phyloP scores from a whole-genome alignment of 805 yeast species.

The Brettanomyces bruxellensis region DNA sequence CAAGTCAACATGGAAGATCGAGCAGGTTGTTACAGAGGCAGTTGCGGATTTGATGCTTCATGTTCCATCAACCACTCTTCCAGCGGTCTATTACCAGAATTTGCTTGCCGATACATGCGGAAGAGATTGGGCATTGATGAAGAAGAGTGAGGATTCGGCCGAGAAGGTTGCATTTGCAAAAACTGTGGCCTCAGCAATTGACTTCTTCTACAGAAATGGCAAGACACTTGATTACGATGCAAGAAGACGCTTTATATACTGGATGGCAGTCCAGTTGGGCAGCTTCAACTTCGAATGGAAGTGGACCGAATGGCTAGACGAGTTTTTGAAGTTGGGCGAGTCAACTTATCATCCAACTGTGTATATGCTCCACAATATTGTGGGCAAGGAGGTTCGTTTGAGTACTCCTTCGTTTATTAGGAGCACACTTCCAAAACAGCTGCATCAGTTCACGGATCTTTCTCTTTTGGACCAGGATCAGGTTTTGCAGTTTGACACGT shows the following conservation, averaged over 20 bases:
- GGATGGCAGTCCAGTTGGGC: conserved; percentile 90
- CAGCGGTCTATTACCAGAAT: conserved; percentile 72
- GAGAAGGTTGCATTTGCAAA: conserved; percentile 66
- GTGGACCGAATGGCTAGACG: conserved; percentile 84
- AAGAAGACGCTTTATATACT: conserved; percentile 63
- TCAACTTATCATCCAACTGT: conserved; percentile 61
- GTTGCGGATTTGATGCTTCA: conserved; percentile 70
- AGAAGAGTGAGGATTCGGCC: conserved; percentile 10
- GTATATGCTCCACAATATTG: conserved; percentile 65
- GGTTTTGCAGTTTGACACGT: conserved; percentile 28
- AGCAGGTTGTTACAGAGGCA: conserved; percentile 80
- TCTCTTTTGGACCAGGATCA: conserved; percentile 29
- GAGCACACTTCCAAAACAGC: conserved; percentile 59
- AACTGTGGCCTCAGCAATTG: conserved; percentile 84
- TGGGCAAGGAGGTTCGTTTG: conserved; percentile 75
- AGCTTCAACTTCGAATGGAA: conserved; percentile 96
- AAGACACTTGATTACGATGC: conserved; percentile 68
- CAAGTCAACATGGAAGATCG: conserved; percentile 77
- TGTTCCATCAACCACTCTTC: conserved; percentile 59
- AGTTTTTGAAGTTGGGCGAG: conserved; percentile 38
- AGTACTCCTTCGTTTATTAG: conserved; percentile 62
- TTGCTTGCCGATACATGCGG: conserved; percentile 81
- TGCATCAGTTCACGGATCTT: conserved; percentile 38
- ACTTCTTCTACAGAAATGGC: conserved; percentile 66
- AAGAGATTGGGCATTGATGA: conserved; percentile 51